Conservation (phyloP, 1,139 yeast genomes). For the Geotrichum candidum region DNA sequence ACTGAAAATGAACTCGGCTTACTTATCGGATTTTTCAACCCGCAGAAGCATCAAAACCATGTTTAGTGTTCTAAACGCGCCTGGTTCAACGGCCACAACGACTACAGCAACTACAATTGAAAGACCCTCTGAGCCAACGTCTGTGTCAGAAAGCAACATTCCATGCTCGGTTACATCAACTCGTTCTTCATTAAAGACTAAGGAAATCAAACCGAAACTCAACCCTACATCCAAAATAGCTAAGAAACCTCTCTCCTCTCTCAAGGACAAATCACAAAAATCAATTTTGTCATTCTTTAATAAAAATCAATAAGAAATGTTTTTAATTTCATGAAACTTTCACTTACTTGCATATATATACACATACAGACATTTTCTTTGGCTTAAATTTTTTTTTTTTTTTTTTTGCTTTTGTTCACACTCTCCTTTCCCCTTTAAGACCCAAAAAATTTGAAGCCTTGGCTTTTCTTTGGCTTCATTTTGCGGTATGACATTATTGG, state of each 20-base stretch:
- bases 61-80: neutral
- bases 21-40: conserved; percentile 20
- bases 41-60: conserved; percentile 7
- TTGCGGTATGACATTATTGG: conserved; percentile 11
- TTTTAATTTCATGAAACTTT: no score
- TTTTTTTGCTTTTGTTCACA: neutral
- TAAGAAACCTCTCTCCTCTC: neutral
- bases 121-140: neutral
- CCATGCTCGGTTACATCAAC: neutral
- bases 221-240: neutral
- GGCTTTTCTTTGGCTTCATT: conserved; percentile 12
- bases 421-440: neutral
- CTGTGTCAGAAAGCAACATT: neutral
- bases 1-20: conserved; percentile 19
- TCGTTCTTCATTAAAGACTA: neutral
- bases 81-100: neutral
- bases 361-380: neutral
- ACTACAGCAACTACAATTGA: neutral
- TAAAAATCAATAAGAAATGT: neutral
- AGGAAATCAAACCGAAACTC: neutral
- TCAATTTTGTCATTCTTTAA: conserved; percentile 11
- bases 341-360: neutral
- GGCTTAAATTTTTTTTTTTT: neutral
- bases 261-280: conserved; percentile 1
- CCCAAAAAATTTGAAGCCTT: conserved; percentile 12